Percentiles rank a stretch among this genome's conserved stretches.
Conservation (phyloP, 306 rosid genomes). For the Amphicarpaea edgeworthii region DNA sequence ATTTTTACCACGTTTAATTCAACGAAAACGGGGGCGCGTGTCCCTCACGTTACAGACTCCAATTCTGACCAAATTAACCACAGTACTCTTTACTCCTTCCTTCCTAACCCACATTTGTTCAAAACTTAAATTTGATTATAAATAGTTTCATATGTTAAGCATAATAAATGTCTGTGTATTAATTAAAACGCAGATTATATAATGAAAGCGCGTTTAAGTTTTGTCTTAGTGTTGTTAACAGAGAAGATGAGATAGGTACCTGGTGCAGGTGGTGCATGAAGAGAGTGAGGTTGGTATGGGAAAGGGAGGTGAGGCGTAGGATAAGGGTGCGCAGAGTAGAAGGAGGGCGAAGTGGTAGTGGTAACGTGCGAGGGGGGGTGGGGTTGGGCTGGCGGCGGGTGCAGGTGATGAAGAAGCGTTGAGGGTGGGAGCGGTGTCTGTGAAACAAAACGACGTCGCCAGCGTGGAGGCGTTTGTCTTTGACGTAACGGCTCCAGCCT, state of each 20-base stretch:
- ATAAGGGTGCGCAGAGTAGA: slow-evolving; percentile 70
- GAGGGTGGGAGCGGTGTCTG: slow-evolving; percentile 54
- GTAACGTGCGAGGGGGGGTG: slow-evolving; percentile 33
- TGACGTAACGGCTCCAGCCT: slow-evolving; percentile 97
- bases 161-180: no score
- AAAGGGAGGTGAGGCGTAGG: slow-evolving; percentile 59
- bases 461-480: slow-evolving; percentile 83
- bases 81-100: no score
- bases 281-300: slow-evolving; percentile 61
- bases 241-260: no score
- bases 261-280: slow-evolving; percentile 66
- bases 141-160: no score
- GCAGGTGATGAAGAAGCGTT: slow-evolving; percentile 69
- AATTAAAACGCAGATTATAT: no score
- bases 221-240: no score
- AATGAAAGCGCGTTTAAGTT: no score
- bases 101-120: no score
- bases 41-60: background rate
- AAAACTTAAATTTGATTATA: no score
- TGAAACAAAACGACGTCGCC: slow-evolving; percentile 88
- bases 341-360: slow-evolving; percentile 34
- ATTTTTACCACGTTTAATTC: slow-evolving; percentile 21
- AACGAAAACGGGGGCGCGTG: slow-evolving; percentile 12
- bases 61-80: background rate
- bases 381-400: slow-evolving; percentile 48